Base-by-base conservation (phyloP, 2,329 filamentous ascomycete genomes). In the Pseudocercospora vitis region DNA sequence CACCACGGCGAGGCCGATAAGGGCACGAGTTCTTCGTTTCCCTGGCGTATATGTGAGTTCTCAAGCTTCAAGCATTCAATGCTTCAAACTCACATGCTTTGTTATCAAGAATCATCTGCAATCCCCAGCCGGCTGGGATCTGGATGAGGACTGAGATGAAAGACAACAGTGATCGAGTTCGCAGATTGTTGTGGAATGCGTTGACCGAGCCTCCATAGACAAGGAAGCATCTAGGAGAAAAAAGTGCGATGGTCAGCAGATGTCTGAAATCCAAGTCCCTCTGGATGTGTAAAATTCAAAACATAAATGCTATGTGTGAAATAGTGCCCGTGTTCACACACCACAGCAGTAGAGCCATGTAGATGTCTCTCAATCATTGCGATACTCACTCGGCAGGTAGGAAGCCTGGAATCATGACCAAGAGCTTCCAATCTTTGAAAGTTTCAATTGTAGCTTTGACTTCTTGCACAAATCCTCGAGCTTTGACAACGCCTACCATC, bases 131-230 rank as follows among this genome's bases (percentile, higher is more conserved):
- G 14, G 59, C 60, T 4, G 67, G 66, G 7, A 71, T 68, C 48
- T 71, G 68, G 8, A 70, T 26, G 1, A 68, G 58, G 14, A 69
- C 64, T 3, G 67, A 58, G 37, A 68, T 60, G 53, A 71, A 69
- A 5, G 65, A 66, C 9, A 70, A 53, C 3, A 71, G 60, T 11
- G 59, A 61, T 45, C 65, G 52, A 7, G 64, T 64, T n/a, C 64
- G 49, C n/a, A 67, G 47, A 35, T 65, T 61, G 53, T 66, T 68
- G 57, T 65, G 64, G 48, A 53, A 67, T 4, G 65, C 61, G 39
- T 71, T 71, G 23, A 68, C 68, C 2, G 68, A 68, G 14, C 68
- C 68, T n/a, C 60, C 59, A 35, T 70, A 70, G 3, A 70, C 68
- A 12, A 71, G 58, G 42, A 68, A 70, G 19, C 61, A 63, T 52